Conservation (phyloP, 2,329 filamentous ascomycete species). For the Xylaria arbuscula region DNA sequence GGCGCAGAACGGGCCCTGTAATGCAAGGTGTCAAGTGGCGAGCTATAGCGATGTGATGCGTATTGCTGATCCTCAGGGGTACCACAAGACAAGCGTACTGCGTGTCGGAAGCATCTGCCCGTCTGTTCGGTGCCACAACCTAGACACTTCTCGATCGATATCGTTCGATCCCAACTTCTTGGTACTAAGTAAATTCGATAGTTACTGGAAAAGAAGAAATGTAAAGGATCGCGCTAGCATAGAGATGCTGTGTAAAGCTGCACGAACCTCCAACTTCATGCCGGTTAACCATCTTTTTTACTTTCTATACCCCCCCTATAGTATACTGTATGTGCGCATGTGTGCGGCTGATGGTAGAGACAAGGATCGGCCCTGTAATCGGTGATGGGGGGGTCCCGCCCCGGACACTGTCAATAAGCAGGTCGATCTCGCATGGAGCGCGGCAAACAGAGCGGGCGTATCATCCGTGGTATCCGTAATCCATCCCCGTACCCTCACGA, state of each 20-base stretch:
- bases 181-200: constrained; percentile 24
- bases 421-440: constrained; percentile 34
- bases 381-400: neutral
- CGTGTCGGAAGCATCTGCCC: constrained; percentile 36
- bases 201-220: constrained; percentile 16
- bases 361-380: constrained; percentile 34
- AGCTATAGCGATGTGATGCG: constrained; percentile 19
- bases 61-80: constrained; percentile 36
- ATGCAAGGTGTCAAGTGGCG: constrained; percentile 17
- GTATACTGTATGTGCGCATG: constrained; percentile 18
- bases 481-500: constrained; percentile 17
- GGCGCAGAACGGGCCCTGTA: constrained; percentile 11
- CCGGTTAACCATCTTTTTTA: constrained; percentile 25
- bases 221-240: constrained; percentile 17
- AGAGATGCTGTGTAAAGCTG: constrained; percentile 23
- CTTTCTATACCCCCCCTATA: constrained; percentile 28
- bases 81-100: constrained; percentile 31
- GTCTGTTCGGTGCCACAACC: constrained; percentile 27
- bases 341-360: constrained; percentile 28
- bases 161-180: constrained; percentile 39
- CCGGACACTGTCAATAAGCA: constrained; percentile 27
- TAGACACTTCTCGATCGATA: constrained; percentile 35
- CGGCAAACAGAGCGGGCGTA: constrained; percentile 31
- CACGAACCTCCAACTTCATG: constrained; percentile 32
- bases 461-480: constrained; percentile 31